Base-by-base conservation (phyloP, 179 eudicot species). In the Beta corolliflora region DNA sequence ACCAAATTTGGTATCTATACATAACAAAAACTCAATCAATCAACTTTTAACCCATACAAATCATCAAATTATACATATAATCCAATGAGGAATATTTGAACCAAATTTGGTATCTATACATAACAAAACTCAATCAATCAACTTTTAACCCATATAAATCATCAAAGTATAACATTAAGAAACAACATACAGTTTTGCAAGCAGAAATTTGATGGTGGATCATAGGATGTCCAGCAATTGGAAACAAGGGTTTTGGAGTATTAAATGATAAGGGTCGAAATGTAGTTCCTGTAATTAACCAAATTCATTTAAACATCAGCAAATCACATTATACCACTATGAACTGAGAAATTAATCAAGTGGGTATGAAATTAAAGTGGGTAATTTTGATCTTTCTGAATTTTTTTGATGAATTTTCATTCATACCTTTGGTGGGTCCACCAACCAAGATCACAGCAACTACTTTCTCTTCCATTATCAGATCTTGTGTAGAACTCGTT, bases 161-260 rank as follows among this genome's bases (percentile, higher is more conserved):
- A 55, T 54, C 78, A 72, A 85, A 79, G 25, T 14, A 18, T 58
- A 67, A 5, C 13, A n/a, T 16, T 14, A 55, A 44, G 18, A 44
- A 29, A 11, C 72, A 59, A 29, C 85, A 67, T 89, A 94, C 98
- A 84, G 80, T 89, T 92, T 91, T 95, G 84, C 97, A 95, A 87
- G 99, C 98, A 80, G 98, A 91, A 74, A 95, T 94, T 41, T 92
- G 98, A 88, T 95, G 99, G 72, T 95, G 91, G 85, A 92, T 89
- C 99, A 95, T 95, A 21, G 99, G 93, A 81, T 94, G 95, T 15
- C 98, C 99, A 75, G 98, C 99, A 71, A 95, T 84, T 61, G 99
- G 98, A 83, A 95, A 94, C 80, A 95, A 90, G 50, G 99, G 98
- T 86, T 95, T 91, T 41, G 95, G 94, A 64, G 89, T 91, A 84